Evolutionary conservation across 495 filamentous ascomycete species (phyloP), one percentile per base, ranked within the genome.

Genomic region (Talaromyces nanjingensis): DNA sequence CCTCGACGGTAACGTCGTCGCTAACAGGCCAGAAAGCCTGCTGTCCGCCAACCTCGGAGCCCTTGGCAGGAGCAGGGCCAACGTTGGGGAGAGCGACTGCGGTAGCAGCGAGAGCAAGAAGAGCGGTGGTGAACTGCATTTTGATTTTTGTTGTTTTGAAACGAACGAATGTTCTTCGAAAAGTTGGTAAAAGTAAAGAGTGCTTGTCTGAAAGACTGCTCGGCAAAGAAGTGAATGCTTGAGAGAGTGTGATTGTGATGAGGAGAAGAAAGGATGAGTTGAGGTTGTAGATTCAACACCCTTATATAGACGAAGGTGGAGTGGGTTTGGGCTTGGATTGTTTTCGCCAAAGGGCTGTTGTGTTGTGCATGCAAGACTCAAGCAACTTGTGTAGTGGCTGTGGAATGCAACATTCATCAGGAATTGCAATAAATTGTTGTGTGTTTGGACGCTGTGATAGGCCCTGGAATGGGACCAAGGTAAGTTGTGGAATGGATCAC

Each of bases 1-100:
- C 70, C 69, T 77, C 67, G 69, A 81, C 71, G 59, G 81, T 82
- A 60, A 80, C 68, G 68, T 69, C 61, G 65, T 75, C 71, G 47
- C 75, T 76, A 37, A 76, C 74, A 63, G 72, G 69, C 71, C 74
- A 76, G 67, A 66, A 57, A 52, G 71, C 64, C n/a, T 74, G 65
- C 69, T 74, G 74, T 7, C 69, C 72, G 66, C 72, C 67, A 65
- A 63, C 64, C 66, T 69, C 34, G 6, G 61, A 31, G 33, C 72
- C 69, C 60, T 70, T 70, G 33, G 49, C 71, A 39, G 61, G 62
- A 47, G 39, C 25, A 47, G 65, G 34, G 47, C 57, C 55, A n/a
- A 31, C 62, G 54, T 64, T 55, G 31, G 74, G 71, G 20, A 71
- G 62, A 61, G 74, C 74, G 59, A 57, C 67, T 31, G 69, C 73